Conservation (phyloP, 352 stramenopile genomes). For the Phytophthora pisi region DNA sequence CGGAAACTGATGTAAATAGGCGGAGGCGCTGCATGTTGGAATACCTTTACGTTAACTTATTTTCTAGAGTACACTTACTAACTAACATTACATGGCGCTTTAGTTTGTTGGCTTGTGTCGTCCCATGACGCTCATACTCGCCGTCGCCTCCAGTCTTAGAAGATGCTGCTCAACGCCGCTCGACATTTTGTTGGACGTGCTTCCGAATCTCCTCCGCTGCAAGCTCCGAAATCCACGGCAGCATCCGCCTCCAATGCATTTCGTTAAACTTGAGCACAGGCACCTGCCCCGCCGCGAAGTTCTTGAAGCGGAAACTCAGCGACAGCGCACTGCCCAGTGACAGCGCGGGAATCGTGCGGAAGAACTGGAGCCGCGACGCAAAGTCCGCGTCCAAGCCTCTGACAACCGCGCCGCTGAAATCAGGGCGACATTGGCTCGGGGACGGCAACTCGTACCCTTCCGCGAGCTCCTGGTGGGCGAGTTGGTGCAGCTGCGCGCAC, state of each 20-base stretch:
- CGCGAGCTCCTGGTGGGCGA: constrained; percentile 40
- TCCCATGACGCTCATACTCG: no score
- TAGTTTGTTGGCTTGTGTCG: no score
- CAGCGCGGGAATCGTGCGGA: constrained; percentile 51
- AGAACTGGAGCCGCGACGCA: constrained; percentile 61
- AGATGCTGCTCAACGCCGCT: constrained; percentile 12
- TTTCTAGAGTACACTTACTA: constrained; percentile 27
- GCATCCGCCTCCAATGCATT: constrained; percentile 88
- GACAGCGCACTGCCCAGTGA: constrained; percentile 69
- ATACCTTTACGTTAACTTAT: constrained; percentile 12
- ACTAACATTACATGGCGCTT: constrained; percentile 25
- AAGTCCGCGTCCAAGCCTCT: constrained; percentile 57
- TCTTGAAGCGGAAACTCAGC: constrained; percentile 80
- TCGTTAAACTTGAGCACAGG: constrained; percentile 82
- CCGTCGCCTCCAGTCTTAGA: no score
- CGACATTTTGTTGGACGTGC: constrained; percentile 44
- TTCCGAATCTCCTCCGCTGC: constrained; percentile 56
- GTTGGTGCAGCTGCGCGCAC: constrained; percentile 31
- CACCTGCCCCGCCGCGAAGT: constrained; percentile 62
- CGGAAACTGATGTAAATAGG: constrained; percentile 14
- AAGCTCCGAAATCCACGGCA: constrained; percentile 75
- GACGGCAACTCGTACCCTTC: constrained; percentile 45
- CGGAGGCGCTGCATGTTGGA: constrained; percentile 59
- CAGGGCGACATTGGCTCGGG: constrained; percentile 22
- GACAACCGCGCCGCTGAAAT: constrained; percentile 3